Evolutionary conservation across 1,284 basidiomycete species (phyloP).

Genomic region (Naganishia sp.): DNA sequence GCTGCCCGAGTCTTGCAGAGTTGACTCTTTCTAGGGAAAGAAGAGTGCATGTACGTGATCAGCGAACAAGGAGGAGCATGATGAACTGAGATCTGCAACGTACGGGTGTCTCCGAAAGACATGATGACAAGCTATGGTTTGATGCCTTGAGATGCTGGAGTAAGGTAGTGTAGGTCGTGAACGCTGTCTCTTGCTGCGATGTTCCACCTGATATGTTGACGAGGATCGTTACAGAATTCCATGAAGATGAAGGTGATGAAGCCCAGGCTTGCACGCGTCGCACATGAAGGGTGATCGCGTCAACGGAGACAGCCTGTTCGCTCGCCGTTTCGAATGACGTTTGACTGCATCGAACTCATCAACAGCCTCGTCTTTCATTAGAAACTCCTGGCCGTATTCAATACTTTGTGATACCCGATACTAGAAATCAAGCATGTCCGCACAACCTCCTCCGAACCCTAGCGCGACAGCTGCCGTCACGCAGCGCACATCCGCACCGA

Average conservation of each 20-base stretch:
- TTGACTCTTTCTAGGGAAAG: conserved; percentile 53
- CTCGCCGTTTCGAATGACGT: background rate
- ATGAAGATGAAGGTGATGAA: background rate
- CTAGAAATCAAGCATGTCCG: conserved; percentile 1
- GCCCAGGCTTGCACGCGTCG: background rate
- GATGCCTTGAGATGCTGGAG: background rate
- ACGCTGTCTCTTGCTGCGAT: too few species aligned
- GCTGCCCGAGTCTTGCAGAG: conserved; percentile 41
- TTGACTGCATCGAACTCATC: background rate
- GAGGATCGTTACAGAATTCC: background rate
- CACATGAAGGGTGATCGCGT: background rate
- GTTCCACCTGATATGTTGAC: background rate
- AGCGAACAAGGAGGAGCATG: conserved; percentile 60
- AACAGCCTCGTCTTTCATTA: too few species aligned
- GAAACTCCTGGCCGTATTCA: too few species aligned
- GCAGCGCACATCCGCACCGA: background rate
- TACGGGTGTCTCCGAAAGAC: conserved; percentile 26
- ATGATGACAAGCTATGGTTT: background rate
- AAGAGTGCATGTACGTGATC: conserved; percentile 67
- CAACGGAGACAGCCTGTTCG: background rate
- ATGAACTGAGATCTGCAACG: background rate
- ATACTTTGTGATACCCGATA: background rate
- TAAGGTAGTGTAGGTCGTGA: too few species aligned
- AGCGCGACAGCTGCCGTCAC: conserved; percentile 7
- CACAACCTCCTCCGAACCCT: conserved; percentile 10